Base-by-base conservation (phyloP, 305 asterid species). In the Salvia sclarea region DNA sequence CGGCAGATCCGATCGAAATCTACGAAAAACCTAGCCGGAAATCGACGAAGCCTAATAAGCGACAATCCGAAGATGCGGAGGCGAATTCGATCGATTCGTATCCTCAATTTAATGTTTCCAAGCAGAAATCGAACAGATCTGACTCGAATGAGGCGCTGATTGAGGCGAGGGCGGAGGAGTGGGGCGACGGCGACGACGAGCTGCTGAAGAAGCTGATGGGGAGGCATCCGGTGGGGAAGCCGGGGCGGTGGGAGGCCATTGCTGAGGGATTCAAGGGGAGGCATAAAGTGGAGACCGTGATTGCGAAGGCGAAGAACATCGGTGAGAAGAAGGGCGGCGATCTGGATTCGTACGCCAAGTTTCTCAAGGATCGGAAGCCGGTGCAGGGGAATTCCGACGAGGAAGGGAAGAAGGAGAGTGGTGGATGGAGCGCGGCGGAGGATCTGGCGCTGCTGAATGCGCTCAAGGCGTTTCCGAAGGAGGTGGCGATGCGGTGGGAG, bases 201-300 rank as follows among this genome's bases (percentile, higher is more conserved):
- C 31, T 88, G 68, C 50, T 93, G 82, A 85, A 76, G 86, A 93
- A 88, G 78, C 77, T 85, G 30, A 68, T 88, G 89, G 86, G 65
- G 76, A 93, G 85, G 83, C 83, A 93, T 55, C 98, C 97, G 0
- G 95, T 86, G 18, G 98, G 98, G 62, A 91, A 83, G 53, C 97
- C 98, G 8, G 97, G 97, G 47, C 82, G 98, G n/a, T 93, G 98
- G 97, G 96, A 93, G 68, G 98, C 91, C 4, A 90, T 93, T 28
- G 78, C 96, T 0, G 89, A 83, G 35, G 96, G 89, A 6, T 88
- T 88, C 8, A 85, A 83, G 31, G 96, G 97, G 76, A 87, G 78
- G 69, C 83, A 79, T 53, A 75, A 71, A 56, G 88, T 88, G 76
- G 96, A 88, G 69, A 79, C 80, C 55, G 91, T 93, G 70, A 88